Conservation (phyloP, 306 rosid genomes). For the Crataegus laevigata region DNA sequence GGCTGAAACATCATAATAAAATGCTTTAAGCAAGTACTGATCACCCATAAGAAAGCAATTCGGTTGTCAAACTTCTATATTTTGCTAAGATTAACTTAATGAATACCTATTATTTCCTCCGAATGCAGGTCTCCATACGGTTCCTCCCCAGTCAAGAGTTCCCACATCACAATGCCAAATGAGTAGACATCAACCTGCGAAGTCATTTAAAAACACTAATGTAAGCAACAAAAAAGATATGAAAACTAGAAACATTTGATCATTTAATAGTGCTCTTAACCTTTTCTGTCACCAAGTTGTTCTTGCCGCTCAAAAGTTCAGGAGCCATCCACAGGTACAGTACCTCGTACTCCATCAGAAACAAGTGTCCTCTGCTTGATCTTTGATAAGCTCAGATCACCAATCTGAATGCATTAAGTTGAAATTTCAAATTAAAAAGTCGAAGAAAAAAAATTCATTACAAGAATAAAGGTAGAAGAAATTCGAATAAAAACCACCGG, state of each 20-base stretch:
- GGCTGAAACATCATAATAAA: constrained; percentile 7
- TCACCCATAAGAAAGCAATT: neutral
- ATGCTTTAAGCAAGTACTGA: neutral
- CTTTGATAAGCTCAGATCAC: constrained; percentile 33
- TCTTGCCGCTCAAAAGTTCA: constrained; percentile 18
- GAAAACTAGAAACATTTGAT: neutral
- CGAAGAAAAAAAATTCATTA: neutral
- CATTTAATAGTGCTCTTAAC: neutral
- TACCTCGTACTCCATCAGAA: constrained; percentile 28
- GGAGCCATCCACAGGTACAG: constrained; percentile 38
- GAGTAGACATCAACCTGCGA: constrained; percentile 30
- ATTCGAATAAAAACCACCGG: neutral
- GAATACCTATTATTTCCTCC: constrained; percentile 17
- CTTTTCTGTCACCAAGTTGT: constrained; percentile 28
- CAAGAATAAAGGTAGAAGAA: neutral
- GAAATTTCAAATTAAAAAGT: neutral
- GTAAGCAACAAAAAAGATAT: neutral
- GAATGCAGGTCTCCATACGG: constrained; percentile 18
- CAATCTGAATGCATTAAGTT: constrained; percentile 15
- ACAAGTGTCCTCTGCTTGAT: constrained; percentile 23
- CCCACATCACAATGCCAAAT: constrained; percentile 34
- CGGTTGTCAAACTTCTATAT: neutral
- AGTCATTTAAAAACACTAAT: neutral
- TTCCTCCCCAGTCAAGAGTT: constrained; percentile 33
- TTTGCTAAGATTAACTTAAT: neutral